Evolutionary conservation across 176 grass and related monocot species (phyloP).

Genomic region (Eragrostis curvula): DNA sequence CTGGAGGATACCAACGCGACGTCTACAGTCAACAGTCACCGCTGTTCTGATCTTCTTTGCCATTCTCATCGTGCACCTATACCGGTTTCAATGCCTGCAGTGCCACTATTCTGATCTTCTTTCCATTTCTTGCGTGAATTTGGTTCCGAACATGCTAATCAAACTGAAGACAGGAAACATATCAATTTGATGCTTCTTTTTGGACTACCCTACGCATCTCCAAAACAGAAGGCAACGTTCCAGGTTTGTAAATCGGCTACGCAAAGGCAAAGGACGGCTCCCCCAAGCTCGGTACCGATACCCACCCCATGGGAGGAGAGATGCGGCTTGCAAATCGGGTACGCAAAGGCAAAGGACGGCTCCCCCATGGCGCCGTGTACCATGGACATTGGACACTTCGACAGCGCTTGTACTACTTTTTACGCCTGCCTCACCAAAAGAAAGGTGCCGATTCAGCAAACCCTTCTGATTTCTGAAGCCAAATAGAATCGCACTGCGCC

Average conservation of each 20-base stretch:
- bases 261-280: too few species aligned
- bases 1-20: neutral
- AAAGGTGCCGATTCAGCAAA: neutral
- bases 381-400: neutral
- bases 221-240: neutral
- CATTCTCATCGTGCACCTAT: neutral
- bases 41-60: too few species aligned
- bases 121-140: too few species aligned
- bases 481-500: neutral
- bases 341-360: neutral
- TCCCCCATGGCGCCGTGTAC: constrained; percentile 3
- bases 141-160: too few species aligned
- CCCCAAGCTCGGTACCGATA: neutral
- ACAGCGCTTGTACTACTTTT: neutral
- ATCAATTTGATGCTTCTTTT: too few species aligned
- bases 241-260: too few species aligned
- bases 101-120: too few species aligned
- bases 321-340: neutral
- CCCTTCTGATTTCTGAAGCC: neutral
- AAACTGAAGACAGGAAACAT: too few species aligned
- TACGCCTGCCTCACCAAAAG: neutral
- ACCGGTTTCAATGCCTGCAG: neutral
- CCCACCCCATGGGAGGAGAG: neutral
- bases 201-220: too few species aligned
- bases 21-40: neutral